Evolutionary conservation across 1,284 basidiomycete species (phyloP), one percentile per base, ranked within the genome.

Genomic region (Boletus albobrunnescens): DNA sequence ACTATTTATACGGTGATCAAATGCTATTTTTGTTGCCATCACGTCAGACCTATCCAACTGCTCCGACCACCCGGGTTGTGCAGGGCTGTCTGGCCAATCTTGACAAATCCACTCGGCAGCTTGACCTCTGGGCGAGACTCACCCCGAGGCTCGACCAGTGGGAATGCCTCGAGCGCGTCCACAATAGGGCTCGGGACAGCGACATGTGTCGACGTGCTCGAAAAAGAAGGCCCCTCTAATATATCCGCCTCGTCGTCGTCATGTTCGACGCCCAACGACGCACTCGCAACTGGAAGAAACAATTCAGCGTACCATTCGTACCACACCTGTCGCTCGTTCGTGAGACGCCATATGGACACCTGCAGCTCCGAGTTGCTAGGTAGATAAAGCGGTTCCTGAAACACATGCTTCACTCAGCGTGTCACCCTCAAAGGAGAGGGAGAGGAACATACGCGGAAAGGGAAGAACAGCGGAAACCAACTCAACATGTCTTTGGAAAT

Each of bases 401-500:
- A 50, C 11, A 42, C 20, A 30, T 32, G 12, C 11, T 24, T 50
- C 39, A 16, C 7, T 51, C 27, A 55, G 36, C 6, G 26, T 12
- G 12, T 44, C 24, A 30, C 22, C 13, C 35, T 36, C 14, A 12
- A 12, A 30, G 26, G 46, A 44, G 20, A 26, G 41, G n/a, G 38
- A 30, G 30, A 31, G 22, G 39, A 17, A 58, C 76, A 22, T 50
- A 87, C 90, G 67, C 84, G 88, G 63, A 94, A 81, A 1, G 95
- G 95, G 69, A 99, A 96, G 72, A 93, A 97, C 27, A 98, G 73
- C 0, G 96, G 96, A 73, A 99, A 99, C 96, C 96, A 99, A 60
- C 91, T 95, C 51, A 98, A 76, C 95, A 99, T 98, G 57, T 98
- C 88, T 57, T 90, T 90, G 14, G 90, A 92, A 44, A 94, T 77